Evolutionary conservation across 139 green algal genomes (phyloP).

Genomic region (Chlamydomonas sp.): DNA sequence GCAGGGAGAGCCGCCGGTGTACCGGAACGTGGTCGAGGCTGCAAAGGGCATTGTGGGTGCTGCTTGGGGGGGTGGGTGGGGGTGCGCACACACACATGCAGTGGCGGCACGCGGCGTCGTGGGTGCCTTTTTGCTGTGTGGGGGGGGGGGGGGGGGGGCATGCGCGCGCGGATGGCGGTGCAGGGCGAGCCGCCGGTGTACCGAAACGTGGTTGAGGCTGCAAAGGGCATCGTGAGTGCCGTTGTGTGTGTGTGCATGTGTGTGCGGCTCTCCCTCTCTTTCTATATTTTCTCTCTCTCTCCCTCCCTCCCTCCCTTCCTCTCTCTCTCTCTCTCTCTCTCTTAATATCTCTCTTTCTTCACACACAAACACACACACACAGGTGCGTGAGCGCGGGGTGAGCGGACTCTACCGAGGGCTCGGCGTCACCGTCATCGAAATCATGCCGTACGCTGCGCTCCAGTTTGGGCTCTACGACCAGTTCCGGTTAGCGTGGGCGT

Average conservation of each 20-base stretch:
- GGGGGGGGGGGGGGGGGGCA: no score
- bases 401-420: constrained; percentile 73
- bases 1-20: constrained; percentile 90
- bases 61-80: background rate
- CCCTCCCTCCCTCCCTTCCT: no score
- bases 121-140: no score
- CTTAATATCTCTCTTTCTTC: no score
- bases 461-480: constrained; percentile 95
- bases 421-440: constrained; percentile 87
- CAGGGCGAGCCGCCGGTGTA: constrained; percentile 80
- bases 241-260: background rate
- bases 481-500: constrained; percentile 57
- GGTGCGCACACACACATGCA: no score
- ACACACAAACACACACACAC: no score
- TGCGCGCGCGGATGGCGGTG: no score
- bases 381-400: background rate
- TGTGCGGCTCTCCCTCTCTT: no score
- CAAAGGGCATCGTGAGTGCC: background rate
- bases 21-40: constrained; percentile 64
- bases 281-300: no score
- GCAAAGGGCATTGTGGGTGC: background rate
- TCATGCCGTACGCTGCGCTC: constrained; percentile 93
- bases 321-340: no score
- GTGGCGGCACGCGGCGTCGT: no score
- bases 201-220: constrained; percentile 57